A percentile compares a stretch with the other conserved stretches of the same genome.
phyloP scores from a whole-genome alignment of 805 yeast genomes.

The Nakazawaea populi region DNA sequence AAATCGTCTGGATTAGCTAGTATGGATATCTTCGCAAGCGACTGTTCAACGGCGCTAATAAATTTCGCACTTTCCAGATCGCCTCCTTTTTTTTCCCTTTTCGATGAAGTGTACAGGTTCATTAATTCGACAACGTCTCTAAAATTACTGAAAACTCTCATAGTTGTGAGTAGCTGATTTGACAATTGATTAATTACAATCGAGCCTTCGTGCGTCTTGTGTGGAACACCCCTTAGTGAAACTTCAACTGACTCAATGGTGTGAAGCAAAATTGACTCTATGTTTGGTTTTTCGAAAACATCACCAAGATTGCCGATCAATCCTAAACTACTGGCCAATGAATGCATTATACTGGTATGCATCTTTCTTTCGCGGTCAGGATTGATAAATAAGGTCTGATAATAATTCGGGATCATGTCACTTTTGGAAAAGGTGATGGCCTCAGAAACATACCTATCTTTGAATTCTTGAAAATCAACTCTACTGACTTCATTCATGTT shows the following conservation, averaged over 20 bases:
- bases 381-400: conserved; percentile 3
- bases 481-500: conserved; percentile 22
- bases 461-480: conserved; percentile 15
- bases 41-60: conserved; percentile 7
- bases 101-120: conserved; percentile 16
- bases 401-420: conserved; percentile 1
- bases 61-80: not conserved
- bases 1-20: conserved; percentile 4
- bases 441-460: not conserved
- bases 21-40: conserved; percentile 18
- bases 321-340: conserved; percentile 7
- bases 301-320: conserved; percentile 5
- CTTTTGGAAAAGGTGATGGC: not conserved
- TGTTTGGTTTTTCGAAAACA: conserved; percentile 6
- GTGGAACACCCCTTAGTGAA: conserved; percentile 46
- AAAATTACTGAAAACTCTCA: conserved; percentile 40
- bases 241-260: conserved; percentile 65
- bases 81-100: conserved; percentile 3
- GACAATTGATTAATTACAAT: conserved; percentile 53
- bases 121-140: conserved; percentile 30
- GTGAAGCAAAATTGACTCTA: conserved; percentile 31
- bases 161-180: conserved; percentile 51
- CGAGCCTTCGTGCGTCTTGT: conserved; percentile 22
- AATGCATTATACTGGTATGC: conserved; percentile 6
- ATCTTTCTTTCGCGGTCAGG: conserved; percentile 5